Evolutionary conservation across 768 basidiomycete species (phyloP).

Genomic region (Xerocomellus amylosporus): DNA sequence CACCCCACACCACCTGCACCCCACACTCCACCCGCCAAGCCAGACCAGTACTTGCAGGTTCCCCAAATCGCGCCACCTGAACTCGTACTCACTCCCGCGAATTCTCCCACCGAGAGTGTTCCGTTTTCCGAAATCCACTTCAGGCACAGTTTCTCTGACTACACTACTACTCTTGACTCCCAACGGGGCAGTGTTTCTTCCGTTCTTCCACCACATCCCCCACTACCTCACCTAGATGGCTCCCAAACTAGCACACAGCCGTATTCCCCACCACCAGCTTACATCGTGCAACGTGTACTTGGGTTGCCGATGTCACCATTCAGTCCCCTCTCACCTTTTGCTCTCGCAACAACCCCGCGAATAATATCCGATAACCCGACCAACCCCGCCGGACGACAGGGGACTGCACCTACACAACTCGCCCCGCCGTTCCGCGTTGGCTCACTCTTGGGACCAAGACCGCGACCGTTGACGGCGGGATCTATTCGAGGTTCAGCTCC

Average conservation of each 20-base stretch:
- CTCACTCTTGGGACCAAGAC: slow-evolving; percentile 31
- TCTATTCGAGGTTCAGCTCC: slow-evolving; percentile 18
- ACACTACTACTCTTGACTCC: slow-evolving; percentile 26
- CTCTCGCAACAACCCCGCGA: neutral
- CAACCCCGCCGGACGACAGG: neutral
- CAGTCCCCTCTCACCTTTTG: slow-evolving; percentile 4
- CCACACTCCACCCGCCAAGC: slow-evolving; percentile 2
- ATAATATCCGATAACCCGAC: neutral
- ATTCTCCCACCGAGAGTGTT: slow-evolving; percentile 56
- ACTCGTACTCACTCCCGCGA: slow-evolving; percentile 28
- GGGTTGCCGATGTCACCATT: slow-evolving; percentile 28
- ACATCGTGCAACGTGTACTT: slow-evolving; percentile 34
- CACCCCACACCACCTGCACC: slow-evolving; percentile 20
- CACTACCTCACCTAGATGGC: slow-evolving; percentile 31
- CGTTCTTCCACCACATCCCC: slow-evolving; percentile 43
- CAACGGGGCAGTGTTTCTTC: slow-evolving; percentile 35
- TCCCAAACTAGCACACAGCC: slow-evolving; percentile 17
- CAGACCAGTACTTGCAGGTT: slow-evolving; percentile 29
- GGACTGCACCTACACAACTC: slow-evolving; percentile 2
- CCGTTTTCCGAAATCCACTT: slow-evolving; percentile 54
- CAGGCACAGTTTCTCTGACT: slow-evolving; percentile 39
- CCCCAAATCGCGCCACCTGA: slow-evolving; percentile 25
- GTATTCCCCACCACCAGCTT: slow-evolving; percentile 25
- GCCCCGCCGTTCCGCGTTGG: slow-evolving; percentile 12
- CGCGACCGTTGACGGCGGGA: slow-evolving; percentile 21